Conservation (phyloP, 257 asterid genomes). For the Euphrasia confusa region DNA sequence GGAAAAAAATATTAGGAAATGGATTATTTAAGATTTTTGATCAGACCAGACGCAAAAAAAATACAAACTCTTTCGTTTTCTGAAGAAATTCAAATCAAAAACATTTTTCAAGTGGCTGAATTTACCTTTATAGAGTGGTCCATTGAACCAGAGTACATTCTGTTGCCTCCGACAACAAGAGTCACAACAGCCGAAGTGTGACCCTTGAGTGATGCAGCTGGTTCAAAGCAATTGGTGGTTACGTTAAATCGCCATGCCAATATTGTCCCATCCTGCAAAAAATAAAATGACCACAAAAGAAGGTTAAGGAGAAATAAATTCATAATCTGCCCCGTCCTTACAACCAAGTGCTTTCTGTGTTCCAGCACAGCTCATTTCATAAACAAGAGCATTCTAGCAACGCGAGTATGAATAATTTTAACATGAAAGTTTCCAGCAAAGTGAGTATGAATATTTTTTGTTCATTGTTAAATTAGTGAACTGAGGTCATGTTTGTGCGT, state of each 20-base stretch:
- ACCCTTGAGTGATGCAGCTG: conserved; percentile 33
- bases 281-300: not conserved
- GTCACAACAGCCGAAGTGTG: conserved; percentile 43
- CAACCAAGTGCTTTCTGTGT: not conserved
- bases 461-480: no score
- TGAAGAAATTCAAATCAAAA: not conserved
- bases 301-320: not conserved
- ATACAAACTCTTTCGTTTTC: not conserved
- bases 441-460: no score
- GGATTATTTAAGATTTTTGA: no score
- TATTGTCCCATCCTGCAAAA: conserved; percentile 53
- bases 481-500: no score
- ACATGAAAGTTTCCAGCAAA: not conserved
- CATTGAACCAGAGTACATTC: conserved; percentile 53
- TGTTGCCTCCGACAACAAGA: conserved; percentile 40
- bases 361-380: not conserved
- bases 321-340: not conserved
- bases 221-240: conserved; percentile 28
- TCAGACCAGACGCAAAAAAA: not conserved
- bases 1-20: not conserved
- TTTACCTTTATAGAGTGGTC: conserved; percentile 49
- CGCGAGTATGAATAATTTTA: no score
- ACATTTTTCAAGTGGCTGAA: not conserved
- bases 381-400: no score
- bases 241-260: conserved; percentile 44